Percentiles rank a stretch among this genome's conserved stretches.
Evolutionary conservation across 441 rosid species (phyloP).

Genomic region (Populus hybrid): DNA sequence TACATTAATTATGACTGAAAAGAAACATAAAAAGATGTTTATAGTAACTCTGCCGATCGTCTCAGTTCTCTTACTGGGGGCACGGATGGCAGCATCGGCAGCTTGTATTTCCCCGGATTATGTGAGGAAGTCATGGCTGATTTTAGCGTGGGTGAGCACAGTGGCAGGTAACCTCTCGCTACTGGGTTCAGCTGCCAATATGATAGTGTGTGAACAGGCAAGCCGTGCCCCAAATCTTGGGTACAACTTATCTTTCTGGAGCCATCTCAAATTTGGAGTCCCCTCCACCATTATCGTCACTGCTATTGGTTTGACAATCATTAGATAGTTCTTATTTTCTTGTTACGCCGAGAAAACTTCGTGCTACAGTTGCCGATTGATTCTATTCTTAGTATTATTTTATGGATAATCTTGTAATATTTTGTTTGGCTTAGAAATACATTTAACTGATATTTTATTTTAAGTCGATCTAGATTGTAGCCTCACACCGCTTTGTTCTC

Average conservation of each 20-base stretch:
- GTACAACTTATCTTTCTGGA: constrained; percentile 63
- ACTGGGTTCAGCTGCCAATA: constrained; percentile 86
- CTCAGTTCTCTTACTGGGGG: constrained; percentile 71
- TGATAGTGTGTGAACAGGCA: constrained; percentile 92
- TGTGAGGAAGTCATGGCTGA: constrained; percentile 75
- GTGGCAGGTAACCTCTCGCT: constrained; percentile 80
- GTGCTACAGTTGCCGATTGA: not conserved
- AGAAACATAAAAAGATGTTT: not conserved
- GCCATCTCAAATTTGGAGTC: constrained; percentile 65
- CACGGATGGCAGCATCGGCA: constrained; percentile 63
- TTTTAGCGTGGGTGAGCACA: constrained; percentile 80
- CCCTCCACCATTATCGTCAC: constrained; percentile 67
- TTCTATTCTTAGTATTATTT: too few relatives aligned
- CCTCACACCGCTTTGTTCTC: too few relatives aligned
- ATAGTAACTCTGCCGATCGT: not conserved
- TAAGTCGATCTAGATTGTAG: too few relatives aligned
- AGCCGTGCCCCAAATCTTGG: constrained; percentile 47
- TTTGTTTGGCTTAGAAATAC: too few relatives aligned
- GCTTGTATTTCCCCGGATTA: constrained; percentile 43
- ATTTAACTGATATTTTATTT: too few relatives aligned
- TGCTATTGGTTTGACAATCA: constrained; percentile 39
- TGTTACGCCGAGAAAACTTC: too few relatives aligned
- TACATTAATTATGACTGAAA: not conserved
- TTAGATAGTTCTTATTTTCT: not conserved
- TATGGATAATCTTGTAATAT: not conserved